These are phyloP conservation scores for Eucalyptus microcorys DNA, from an alignment of 345 rosid genomes.

Conservation along the genomic window DNA sequence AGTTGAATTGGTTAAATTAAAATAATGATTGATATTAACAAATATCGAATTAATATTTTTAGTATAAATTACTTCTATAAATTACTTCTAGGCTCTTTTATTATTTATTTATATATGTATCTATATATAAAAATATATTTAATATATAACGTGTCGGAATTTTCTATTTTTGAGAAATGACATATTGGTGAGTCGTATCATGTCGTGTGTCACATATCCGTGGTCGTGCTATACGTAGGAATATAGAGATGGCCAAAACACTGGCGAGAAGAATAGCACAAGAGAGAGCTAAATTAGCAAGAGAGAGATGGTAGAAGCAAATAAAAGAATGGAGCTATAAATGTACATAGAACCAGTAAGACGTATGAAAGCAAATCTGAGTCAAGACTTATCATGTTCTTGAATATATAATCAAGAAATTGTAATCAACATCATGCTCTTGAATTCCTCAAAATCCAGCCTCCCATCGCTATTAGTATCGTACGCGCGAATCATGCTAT, in stretches of 20 bases:
- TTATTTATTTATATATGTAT: too few relatives aligned
- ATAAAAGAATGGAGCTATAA: neutral
- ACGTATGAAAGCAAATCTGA: neutral
- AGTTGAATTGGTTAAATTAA: too few relatives aligned
- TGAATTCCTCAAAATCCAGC: conserved; percentile 76
- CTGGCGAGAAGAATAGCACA: neutral
- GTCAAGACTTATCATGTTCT: neutral
- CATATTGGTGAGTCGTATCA: fast-evolving
- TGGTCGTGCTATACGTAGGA: neutral
- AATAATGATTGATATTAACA: too few relatives aligned
- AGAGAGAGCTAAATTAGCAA: neutral
- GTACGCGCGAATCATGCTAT: conserved; percentile 43
- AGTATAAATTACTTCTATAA: too few relatives aligned
- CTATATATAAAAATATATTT: too few relatives aligned
- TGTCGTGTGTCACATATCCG: fast-evolving
- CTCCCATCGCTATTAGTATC: conserved; percentile 65
- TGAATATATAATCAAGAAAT: neutral
- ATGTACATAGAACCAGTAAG: neutral
- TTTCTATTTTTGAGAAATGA: too few relatives aligned
- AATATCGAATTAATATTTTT: too few relatives aligned
- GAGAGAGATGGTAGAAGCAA: neutral
- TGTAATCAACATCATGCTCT: conserved; percentile 49
- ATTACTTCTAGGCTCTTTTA: too few relatives aligned
- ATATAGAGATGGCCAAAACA: neutral
- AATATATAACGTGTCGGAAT: fast-evolving